Evolutionary conservation across 208 protist genomes (phyloP), one percentile per base, ranked within the genome.

Genomic region (Leishmania guyanensis): DNA sequence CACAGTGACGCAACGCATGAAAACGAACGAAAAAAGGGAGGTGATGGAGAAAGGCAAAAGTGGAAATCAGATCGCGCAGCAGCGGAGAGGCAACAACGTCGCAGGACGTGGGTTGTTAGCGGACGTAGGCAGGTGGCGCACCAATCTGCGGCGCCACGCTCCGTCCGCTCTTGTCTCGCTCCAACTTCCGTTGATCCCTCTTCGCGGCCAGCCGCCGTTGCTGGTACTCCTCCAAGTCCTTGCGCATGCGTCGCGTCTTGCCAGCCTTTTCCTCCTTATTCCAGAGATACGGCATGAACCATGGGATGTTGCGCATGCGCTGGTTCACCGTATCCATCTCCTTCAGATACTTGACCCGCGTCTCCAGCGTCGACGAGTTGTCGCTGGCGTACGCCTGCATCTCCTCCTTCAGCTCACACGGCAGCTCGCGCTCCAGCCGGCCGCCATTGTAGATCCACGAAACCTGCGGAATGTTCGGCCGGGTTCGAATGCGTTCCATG

Each of bases 281-380:
- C 94, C 95, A 98, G 50, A 98, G 82, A 82, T 98, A 98, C 48
- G 95, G 95, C 95, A 98, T 98, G 83, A 97, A 98, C 94, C 95
- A 98, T 73, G 95, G 95, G 62, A 97, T 94, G 71, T 91, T 85
- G 62, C 93, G 93, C 92, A 98, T 96, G 60, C 93, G 92, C 83
- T 96, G 93, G 50, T 98, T 95, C 70, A 97, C 90, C 50, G 95
- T 96, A 84, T 97, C 95, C 71, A 98, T 86, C 89, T 97, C 90
- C 85, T 96, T 95, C 22, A 98, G 79, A 80, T 98, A 96, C 86
- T 94, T 92, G 53, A 98, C 93, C n/a, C 94, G 92, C 46, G 71
- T 88, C 74, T 98, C 90, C 51, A 98, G 75, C 43, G 94, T 92
- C 53, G 86, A 90, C 17, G 84, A 82, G 64, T 90, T 89, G 53